Conservation (phyloP, 2,329 filamentous ascomycete species). For the Dothiorella sarmentorum region DNA sequence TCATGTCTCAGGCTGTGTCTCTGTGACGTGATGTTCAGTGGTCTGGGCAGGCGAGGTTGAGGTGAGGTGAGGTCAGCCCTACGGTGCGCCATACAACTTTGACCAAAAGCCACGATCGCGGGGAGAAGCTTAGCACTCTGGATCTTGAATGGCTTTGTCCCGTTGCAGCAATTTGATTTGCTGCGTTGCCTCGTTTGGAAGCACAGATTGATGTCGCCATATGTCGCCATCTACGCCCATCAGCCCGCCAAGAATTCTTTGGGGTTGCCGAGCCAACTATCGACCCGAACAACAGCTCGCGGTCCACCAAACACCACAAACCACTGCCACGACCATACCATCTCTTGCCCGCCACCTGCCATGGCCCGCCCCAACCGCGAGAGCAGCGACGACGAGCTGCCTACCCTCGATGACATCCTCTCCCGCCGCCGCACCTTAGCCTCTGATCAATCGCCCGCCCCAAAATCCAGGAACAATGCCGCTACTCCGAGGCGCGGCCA, state of each 20-base stretch:
- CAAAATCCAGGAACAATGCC: conserved; percentile 22
- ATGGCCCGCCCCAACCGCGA: conserved; percentile 12
- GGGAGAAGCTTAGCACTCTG: conserved; percentile 10
- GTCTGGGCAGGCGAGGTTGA: neutral
- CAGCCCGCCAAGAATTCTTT: conserved; percentile 5
- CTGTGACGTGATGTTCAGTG: too few species aligned
- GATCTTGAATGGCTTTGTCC: neutral
- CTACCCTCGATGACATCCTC: neutral
- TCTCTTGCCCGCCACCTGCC: too few species aligned
- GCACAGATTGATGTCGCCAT: conserved; percentile 11
- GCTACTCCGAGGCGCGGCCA: conserved; percentile 31
- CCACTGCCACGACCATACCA: neutral
- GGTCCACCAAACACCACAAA: too few species aligned
- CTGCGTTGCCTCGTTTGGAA: neutral
- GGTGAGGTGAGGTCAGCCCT: conserved; percentile 6
- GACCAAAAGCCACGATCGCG: conserved; percentile 3
- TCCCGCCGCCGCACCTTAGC: neutral
- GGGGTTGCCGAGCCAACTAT: conserved; percentile 15
- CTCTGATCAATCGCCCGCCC: conserved; percentile 19
- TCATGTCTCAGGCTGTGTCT: too few species aligned
- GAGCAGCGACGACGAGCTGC: conserved; percentile 15
- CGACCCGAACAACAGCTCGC: conserved; percentile 1
- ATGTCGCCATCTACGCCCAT: conserved; percentile 11
- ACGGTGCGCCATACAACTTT: neutral
- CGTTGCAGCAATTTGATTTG: conserved; percentile 10